Base-by-base conservation (phyloP, 164 flowering plant genomes). In the Protea cynaroides region DNA sequence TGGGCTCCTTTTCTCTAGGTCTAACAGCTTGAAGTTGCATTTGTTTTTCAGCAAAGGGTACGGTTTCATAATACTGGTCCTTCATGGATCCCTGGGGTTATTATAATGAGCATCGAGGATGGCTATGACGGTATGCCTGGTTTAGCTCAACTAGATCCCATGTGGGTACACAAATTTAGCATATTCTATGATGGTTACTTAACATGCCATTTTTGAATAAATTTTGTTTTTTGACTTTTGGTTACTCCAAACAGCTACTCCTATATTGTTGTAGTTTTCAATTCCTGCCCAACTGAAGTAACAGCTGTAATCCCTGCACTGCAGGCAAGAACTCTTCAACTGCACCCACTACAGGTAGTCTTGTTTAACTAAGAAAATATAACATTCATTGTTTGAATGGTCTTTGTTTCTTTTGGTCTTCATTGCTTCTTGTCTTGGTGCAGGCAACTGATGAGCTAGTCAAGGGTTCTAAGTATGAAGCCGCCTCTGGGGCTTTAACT, bases 21-120 rank as follows among this genome's bases (percentile, higher is more conserved):
- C 52, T 25, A 12, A 58, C 17, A 12, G 51, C 9, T 8, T 47
- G 44, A 34, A n/a, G 37, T 37, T 25, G 36, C 3, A 14, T 62
- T 63, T 56, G 68, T 46, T 59, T n/a, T 59, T 6, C 79, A 94
- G 98, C 85, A 81, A 77, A 80, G 97, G 34, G 90, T 87, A 22
- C 82, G 80, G 15, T 93, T 94, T 77, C 92, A 78, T 65, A 94
- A 89, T 69, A 78, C 79, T 59, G 98, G 96, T 62, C 86, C 86
- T 34, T 90, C 97, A 50, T 74, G 62, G 67, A 65, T 87, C 70
- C 95, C 84, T 53, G 98, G 98, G 21, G 69, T 85, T 53, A 87
- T 94, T 67, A 88, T 82, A 46, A 90, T 94, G 97, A 85, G 95
- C 80, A 86, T 94, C 74, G 96, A 90, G 81, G 98, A 94, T 78